Conservation (phyloP, 495 filamentous ascomycete species). For the Immersiella caudata region DNA sequence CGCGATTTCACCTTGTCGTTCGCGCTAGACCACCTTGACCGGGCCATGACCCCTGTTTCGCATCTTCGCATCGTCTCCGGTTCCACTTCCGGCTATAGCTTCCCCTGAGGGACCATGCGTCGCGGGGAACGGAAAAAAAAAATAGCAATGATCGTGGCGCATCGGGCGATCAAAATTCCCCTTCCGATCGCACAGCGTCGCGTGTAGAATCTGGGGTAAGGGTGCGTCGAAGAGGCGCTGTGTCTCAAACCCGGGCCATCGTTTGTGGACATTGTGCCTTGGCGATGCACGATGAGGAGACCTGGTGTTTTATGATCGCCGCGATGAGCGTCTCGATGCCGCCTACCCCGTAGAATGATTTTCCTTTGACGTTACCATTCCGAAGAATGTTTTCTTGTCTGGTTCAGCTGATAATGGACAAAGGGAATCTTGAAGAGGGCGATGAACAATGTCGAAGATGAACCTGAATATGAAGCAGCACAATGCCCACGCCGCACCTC, state of each 20-base stretch:
- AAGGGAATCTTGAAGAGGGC: too few relatives aligned
- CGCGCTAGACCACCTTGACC: neutral
- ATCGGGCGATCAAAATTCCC: neutral
- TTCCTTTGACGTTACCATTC: too few relatives aligned
- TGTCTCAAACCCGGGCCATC: neutral
- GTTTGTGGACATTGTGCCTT: neutral
- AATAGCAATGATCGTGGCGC: neutral
- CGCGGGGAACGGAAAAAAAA: neutral
- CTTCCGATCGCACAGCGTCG: neutral
- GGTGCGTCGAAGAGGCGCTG: neutral
- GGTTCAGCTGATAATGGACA: too few relatives aligned
- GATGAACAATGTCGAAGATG: too few relatives aligned
- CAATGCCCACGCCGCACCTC: neutral
- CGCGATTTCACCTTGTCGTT: neutral
- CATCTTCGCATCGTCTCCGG: neutral
- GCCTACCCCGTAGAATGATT: neutral
- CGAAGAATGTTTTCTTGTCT: too few relatives aligned
- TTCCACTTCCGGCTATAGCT: neutral
- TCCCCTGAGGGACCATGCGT: neutral
- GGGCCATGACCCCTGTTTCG: constrained; percentile 14
- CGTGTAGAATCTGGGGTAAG: neutral
- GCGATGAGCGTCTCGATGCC: neutral
- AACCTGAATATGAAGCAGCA: too few relatives aligned
- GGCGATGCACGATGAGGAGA: neutral
- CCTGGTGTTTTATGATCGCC: neutral